Evolutionary conservation across 176 grass and related monocot genomes (phyloP), one percentile per base, ranked within the genome.

Genomic region (Raddia distichophylla): DNA sequence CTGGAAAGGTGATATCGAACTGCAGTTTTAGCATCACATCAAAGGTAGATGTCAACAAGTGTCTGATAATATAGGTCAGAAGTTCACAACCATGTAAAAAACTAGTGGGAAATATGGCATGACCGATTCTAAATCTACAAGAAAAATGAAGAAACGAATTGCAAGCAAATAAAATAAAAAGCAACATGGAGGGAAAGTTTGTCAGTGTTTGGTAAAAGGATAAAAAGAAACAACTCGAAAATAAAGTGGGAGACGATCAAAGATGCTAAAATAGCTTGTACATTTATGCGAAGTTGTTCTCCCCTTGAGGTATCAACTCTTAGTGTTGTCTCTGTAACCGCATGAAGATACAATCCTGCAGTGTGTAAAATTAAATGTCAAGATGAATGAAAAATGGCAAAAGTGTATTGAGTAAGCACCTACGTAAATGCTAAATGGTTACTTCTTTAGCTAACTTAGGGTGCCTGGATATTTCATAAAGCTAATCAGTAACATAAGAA

Each of bases 1-100:
- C 96, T 82, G 96, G 96, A 68, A 98, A 98, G 47, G 92, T 93
- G 50, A 98, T 49, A 64, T 98, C 96, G 90, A 98, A 93, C 93
- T 98, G 96, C 90, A 92, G 48, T 91, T 88, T 76, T 51, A 62
- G 52, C 35, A 82, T 82, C 45, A 73, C 9, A 55, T 20, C 9
- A 78, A 73, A 82, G 10, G 55, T 44, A 76, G 37, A 60, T 75
- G 69, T 90, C 64, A 91, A 64, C 48, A 84, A 52, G 46, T 65
- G 51, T 80, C 35, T 67, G n/a, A 71, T 43, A 76, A 35, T 56
- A 59, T 32, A 80, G 17, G 53, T 73, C n/a, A 64, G 12, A 69
- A 55, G 70, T 57, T 17, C 50, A 80, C 50, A 63, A 48, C 12
- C 35, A 69, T 46, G 10, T 47, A 81, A 37, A 14, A 76, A 59